These are phyloP conservation scores for Penicillium ochrochloron DNA, from an alignment of 495 filamentous ascomycete genomes.

Conservation along the genomic window DNA sequence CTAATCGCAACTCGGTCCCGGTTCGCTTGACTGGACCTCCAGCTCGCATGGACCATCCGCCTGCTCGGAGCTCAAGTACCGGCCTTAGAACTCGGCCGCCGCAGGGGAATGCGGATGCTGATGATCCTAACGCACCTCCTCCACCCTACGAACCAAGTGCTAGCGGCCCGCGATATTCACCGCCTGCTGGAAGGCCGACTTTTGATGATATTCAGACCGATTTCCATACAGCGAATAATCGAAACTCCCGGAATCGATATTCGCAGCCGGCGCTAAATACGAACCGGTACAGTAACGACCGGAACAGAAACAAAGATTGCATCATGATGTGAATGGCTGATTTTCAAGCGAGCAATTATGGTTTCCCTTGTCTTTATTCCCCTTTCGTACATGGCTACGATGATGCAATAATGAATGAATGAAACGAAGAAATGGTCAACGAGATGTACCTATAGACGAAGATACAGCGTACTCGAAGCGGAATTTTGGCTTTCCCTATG, in stretches of 20 bases:
- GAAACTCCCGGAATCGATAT: slow-evolving; percentile 22
- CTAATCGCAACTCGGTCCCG: slow-evolving; percentile 13
- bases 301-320: slow-evolving; percentile 44
- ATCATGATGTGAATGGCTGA: slow-evolving; percentile 47
- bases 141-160: slow-evolving; percentile 85
- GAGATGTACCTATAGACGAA: slow-evolving; percentile 19
- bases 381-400: slow-evolving; percentile 12
- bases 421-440: slow-evolving; percentile 15
- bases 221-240: slow-evolving; percentile 36
- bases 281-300: slow-evolving; percentile 32
- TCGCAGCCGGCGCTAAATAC: slow-evolving; percentile 14
- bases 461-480: not conserved
- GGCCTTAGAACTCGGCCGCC: slow-evolving; percentile 32
- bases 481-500: not conserved
- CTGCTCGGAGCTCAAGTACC: slow-evolving; percentile 28
- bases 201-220: slow-evolving; percentile 16
- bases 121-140: slow-evolving; percentile 64
- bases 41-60: slow-evolving; percentile 25
- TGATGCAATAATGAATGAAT: slow-evolving; percentile 26
- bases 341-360: not conserved
- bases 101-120: slow-evolving; percentile 33
- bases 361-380: not conserved
- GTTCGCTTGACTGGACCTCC: slow-evolving; percentile 13
- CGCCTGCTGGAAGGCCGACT: slow-evolving; percentile 61
- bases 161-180: slow-evolving; percentile 63